phyloP scores from a whole-genome alignment of 805 yeast species.

The Starmera dryadoides region DNA sequence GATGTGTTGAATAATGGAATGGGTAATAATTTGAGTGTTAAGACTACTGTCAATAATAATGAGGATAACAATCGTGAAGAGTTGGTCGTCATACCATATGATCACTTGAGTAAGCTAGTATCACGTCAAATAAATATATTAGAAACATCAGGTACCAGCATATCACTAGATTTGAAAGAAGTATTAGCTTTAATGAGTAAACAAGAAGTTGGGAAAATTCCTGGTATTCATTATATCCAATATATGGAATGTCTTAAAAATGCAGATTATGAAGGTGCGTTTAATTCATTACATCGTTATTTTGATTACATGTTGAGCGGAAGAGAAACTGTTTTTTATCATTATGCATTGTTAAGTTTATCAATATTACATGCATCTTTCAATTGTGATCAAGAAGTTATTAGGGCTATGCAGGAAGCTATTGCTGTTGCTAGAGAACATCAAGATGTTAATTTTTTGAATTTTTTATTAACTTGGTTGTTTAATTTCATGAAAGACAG shows the following conservation, averaged over 20 bases:
- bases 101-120: conserved; percentile 41
- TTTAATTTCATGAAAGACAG: conserved; percentile 60
- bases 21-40: no score
- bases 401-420: conserved; percentile 80
- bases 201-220: conserved; percentile 34
- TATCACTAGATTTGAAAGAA: conserved; percentile 35
- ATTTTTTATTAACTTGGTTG: conserved; percentile 68
- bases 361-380: conserved; percentile 69
- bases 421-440: conserved; percentile 82
- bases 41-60: no score
- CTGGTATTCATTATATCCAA: conserved; percentile 46
- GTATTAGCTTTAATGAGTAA: conserved; percentile 41
- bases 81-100: conserved; percentile 37
- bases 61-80: conserved; percentile 4
- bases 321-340: conserved; percentile 57
- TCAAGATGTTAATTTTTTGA: conserved; percentile 65
- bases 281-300: conserved; percentile 50
- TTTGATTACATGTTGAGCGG: conserved; percentile 77
- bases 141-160: conserved; percentile 44
- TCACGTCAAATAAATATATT: conserved; percentile 46
- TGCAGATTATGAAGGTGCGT: conserved; percentile 49
- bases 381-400: conserved; percentile 52
- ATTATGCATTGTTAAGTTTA: conserved; percentile 66
- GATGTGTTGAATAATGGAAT: conserved; percentile 2
- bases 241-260: conserved; percentile 52